Base-by-base conservation (phyloP, 2,329 filamentous ascomycete species). In the Botrytis porri region DNA sequence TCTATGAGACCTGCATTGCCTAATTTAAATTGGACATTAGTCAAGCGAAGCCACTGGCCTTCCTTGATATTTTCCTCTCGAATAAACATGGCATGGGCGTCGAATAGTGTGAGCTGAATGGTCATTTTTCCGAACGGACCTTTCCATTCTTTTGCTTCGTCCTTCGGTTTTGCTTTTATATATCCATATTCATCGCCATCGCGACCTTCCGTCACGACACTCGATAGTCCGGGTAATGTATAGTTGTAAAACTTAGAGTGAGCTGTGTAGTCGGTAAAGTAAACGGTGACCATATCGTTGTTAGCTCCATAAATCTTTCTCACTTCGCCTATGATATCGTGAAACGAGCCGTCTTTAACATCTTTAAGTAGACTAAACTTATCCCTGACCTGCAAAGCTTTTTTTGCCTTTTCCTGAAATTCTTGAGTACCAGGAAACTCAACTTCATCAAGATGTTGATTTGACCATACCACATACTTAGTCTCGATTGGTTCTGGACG, bases 181-280 rank as follows among this genome's bases (percentile, higher is more conserved):
- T 93, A 92, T n/a, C 85, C 86, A 74, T 83, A 88, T 0, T 83
- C 81, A 76, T 91, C 88, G 6, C 87, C 87, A 64, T 88, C 86
- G 59, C 81, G 82, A 8, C 80, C 79, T 5, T 75, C 80, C 9
- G 77, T 71, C 6, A 76, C 77, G 10, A 80, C 80, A 1, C 22
- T 14, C 9, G 80, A 76, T 25, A 77, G 70, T 32, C 75, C 78
- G 37, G 80, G 79, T 73, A 78, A 81, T 18, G 79, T 77, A 66
- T 83, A 81, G 76, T 76, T 77, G 76, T 86, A 90, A 73, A 98
- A 89, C 1, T 78, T 74, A 0, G 84, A 79, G 78, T 98, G 93
- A 69, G 88, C 83, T 0, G 94, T 97, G 81, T 95, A 97, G 81
- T 98, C 95, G 0, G 93, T 92, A 29, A 97, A 83, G 84, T 94